These are phyloP conservation scores for Urochloa ruziziensis DNA, from an alignment of 176 grass and related monocot species.

Conservation along the genomic window DNA sequence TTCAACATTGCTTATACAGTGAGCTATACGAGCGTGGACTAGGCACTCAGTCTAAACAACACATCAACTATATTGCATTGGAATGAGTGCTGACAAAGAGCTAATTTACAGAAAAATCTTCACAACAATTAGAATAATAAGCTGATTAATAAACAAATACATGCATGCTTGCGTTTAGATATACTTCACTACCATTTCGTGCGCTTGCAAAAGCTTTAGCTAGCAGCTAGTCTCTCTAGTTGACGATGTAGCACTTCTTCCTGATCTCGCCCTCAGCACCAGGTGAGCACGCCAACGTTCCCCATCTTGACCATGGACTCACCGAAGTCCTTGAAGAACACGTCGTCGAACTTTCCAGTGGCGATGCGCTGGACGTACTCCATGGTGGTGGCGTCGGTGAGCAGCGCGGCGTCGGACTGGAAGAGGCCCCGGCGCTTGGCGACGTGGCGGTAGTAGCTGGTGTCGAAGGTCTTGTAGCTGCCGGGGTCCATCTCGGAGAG, in stretches of 20 bases:
- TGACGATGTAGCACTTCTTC: slow-evolving; percentile 49
- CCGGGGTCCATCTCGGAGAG: slow-evolving; percentile 74
- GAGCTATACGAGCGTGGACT: too few species aligned
- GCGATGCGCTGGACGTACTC: slow-evolving; percentile 49
- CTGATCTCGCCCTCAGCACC: slow-evolving; percentile 55
- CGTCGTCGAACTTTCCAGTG: slow-evolving; percentile 17
- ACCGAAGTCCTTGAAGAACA: slow-evolving; percentile 56
- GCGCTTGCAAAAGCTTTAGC: too few species aligned
- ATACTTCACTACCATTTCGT: too few species aligned
- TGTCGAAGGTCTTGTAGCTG: slow-evolving; percentile 71
- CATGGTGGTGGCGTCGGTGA: slow-evolving; percentile 40
- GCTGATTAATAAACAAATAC: too few species aligned
- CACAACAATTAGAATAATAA: too few species aligned
- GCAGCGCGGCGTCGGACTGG: slow-evolving; percentile 57
- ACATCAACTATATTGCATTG: too few species aligned
- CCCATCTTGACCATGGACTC: slow-evolving; percentile 72
- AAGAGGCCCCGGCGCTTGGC: slow-evolving; percentile 42
- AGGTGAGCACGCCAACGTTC: slow-evolving; percentile 43
- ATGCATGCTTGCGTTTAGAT: too few species aligned
- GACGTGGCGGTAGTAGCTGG: slow-evolving; percentile 52
- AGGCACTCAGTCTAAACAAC: too few species aligned
- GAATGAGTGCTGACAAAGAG: too few species aligned
- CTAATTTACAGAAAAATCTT: too few species aligned
- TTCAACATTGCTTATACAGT: too few species aligned
- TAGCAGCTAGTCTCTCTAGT: too few species aligned